Percentiles rank a stretch among this genome's conserved stretches.
phyloP scores from a whole-genome alignment of 441 rosid genomes.

The Erysimum pusillum region DNA sequence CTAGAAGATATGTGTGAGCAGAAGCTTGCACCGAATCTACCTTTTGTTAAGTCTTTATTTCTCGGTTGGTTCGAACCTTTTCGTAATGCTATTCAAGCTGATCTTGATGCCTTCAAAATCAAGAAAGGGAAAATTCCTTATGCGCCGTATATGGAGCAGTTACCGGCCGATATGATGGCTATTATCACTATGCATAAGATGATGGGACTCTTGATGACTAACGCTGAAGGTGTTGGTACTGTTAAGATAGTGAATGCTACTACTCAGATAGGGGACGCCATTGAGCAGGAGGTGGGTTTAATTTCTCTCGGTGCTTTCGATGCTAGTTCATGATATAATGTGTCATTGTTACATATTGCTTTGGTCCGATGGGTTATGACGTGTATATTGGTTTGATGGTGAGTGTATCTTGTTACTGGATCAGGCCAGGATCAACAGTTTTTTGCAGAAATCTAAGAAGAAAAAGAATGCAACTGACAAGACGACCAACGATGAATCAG shows the following conservation, averaged over 20 bases:
- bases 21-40: constrained; percentile 94
- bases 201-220: constrained; percentile 85
- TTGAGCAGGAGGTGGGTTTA: constrained; percentile 86
- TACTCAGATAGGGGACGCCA: constrained; percentile 86
- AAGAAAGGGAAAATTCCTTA: constrained; percentile 53
- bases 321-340: constrained; percentile 3
- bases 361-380: background rate
- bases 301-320: background rate
- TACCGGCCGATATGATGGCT: constrained; percentile 93
- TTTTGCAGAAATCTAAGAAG: constrained; percentile 77
- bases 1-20: constrained; percentile 92
- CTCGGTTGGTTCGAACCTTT: constrained; percentile 98
- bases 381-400: constrained; percentile 34
- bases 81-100: constrained; percentile 73
- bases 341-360: background rate
- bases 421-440: constrained; percentile 77
- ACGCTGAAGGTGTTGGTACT: constrained; percentile 64
- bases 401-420: constrained; percentile 39
- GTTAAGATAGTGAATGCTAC: constrained; percentile 84
- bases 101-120: constrained; percentile 59
- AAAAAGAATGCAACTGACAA: constrained; percentile 50
- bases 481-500: constrained; percentile 49
- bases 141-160: constrained; percentile 59
- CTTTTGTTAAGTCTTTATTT: constrained; percentile 82
- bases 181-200: constrained; percentile 93